Conservation (phyloP, 1,284 basidiomycete species). For the Tetrapyrgos nigripes region DNA sequence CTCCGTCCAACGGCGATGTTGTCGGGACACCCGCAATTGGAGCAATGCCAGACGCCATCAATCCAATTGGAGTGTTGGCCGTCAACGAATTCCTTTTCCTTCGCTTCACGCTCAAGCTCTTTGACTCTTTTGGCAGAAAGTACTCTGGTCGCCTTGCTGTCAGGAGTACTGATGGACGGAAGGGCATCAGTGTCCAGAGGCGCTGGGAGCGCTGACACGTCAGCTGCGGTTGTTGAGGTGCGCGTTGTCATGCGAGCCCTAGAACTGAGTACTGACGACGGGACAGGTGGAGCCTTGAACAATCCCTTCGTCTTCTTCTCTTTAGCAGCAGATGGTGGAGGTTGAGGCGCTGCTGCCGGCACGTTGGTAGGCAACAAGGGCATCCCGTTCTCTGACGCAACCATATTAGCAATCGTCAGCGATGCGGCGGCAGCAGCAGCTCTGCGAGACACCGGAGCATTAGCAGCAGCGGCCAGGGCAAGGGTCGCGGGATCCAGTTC, state of each 20-base stretch:
- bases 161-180: slow-evolving; percentile 44
- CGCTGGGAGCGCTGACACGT: slow-evolving; percentile 60
- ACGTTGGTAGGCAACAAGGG: slow-evolving; percentile 58
- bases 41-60: slow-evolving; percentile 90
- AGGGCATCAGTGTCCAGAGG: slow-evolving; percentile 66
- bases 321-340: slow-evolving; percentile 50
- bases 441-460: slow-evolving; percentile 72
- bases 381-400: slow-evolving; percentile 80
- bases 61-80: slow-evolving; percentile 84
- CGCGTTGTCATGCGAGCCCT: slow-evolving; percentile 64
- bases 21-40: slow-evolving; percentile 89
- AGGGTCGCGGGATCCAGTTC: slow-evolving; percentile 75
- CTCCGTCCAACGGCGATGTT: slow-evolving; percentile 82
- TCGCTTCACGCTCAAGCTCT: slow-evolving; percentile 79
- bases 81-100: slow-evolving; percentile 81
- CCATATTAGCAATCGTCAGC: slow-evolving; percentile 83
- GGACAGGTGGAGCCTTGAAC: slow-evolving; percentile 73
- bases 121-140: slow-evolving; percentile 67
- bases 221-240: slow-evolving; percentile 70
- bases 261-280: slow-evolving; percentile 58
- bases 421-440: slow-evolving; percentile 88
- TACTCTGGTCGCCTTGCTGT: slow-evolving; percentile 50
- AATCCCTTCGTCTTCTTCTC: slow-evolving; percentile 75
- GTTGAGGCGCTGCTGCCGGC: slow-evolving; percentile 46
- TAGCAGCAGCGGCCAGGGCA: slow-evolving; percentile 65